Evolutionary conservation across 2,329 filamentous ascomycete species (phyloP).

Genomic region (Neofusicoccum sp.): DNA sequence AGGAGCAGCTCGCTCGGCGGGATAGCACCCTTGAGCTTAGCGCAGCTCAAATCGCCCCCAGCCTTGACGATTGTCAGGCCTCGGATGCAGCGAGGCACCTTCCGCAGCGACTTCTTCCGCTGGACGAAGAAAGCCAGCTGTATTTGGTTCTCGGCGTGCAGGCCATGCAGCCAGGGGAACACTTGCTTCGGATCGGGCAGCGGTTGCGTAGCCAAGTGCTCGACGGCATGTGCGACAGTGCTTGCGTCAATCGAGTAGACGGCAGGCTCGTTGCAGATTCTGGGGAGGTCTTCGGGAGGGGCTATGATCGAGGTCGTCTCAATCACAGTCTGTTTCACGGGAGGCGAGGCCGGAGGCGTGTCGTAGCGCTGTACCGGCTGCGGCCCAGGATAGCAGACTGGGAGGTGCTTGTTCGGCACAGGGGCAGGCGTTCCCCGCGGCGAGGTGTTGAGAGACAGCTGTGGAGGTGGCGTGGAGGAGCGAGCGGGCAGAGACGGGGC

Average conservation of each 20-base stretch:
- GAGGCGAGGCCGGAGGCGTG: conserved; percentile 58
- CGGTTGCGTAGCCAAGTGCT: conserved; percentile 73
- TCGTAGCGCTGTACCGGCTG: conserved; percentile 44
- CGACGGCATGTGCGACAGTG: conserved; percentile 68
- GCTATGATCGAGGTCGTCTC: conserved; percentile 69
- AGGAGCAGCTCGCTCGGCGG: conserved; percentile 76
- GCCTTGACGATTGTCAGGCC: conserved; percentile 85
- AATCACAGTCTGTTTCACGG: conserved; percentile 54
- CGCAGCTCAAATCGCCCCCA: conserved; percentile 70
- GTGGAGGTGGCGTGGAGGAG: conserved; percentile 49
- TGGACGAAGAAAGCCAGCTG: conserved; percentile 88
- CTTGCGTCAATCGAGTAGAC: conserved; percentile 72
- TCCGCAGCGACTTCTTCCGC: conserved; percentile 67
- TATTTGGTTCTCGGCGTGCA: conserved; percentile 84
- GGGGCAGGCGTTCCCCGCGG: conserved; percentile 60
- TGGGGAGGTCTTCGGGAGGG: conserved; percentile 57
- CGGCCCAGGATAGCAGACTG: conserved; percentile 81
- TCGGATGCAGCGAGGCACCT: conserved; percentile 72
- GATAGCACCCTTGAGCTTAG: conserved; percentile 84
- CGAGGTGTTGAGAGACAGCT: conserved; percentile 59
- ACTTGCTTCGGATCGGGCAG: conserved; percentile 81
- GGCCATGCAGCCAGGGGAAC: conserved; percentile 94
- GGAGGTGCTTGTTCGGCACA: conserved; percentile 82
- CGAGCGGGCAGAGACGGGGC: conserved; percentile 35
- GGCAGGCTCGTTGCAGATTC: conserved; percentile 54